Percentiles rank a stretch among this genome's conserved stretches.
These are phyloP conservation scores for Azolla pinnata DNA, from an alignment of 75 land plant genomes.

Conservation along the genomic window DNA sequence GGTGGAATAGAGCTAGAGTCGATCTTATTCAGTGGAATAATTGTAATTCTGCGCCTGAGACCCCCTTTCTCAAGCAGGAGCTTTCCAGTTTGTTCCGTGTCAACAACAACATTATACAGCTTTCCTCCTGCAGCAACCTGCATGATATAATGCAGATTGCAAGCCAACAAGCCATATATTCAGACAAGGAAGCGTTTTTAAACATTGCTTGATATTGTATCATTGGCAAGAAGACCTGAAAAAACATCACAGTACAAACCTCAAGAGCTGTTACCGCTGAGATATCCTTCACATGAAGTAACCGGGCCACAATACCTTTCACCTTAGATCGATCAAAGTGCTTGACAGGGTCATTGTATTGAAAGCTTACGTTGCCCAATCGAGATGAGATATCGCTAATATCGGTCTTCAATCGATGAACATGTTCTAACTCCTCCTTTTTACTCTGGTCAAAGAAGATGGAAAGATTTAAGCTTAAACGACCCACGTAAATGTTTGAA, in stretches of 20 bases:
- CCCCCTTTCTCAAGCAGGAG: conserved; percentile 83
- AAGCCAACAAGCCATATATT: neutral
- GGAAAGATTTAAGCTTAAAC: no score
- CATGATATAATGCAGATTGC: neutral
- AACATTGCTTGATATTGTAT: no score
- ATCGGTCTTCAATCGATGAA: conserved; percentile 70
- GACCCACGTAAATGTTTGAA: no score
- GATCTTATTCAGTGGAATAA: conserved; percentile 95
- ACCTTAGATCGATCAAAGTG: conserved; percentile 88
- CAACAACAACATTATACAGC: conserved; percentile 89
- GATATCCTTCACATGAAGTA: conserved; percentile 78
- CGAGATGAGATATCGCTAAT: conserved; percentile 54
- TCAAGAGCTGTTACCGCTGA: conserved; percentile 86
- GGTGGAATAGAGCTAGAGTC: conserved; percentile 42
- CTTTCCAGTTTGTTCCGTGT: conserved; percentile 90
- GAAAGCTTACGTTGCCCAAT: conserved; percentile 67
- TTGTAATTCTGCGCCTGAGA: conserved; percentile 76
- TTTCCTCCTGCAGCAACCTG: conserved; percentile 97
- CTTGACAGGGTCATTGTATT: conserved; percentile 62
- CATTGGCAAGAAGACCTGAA: no score
- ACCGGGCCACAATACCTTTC: conserved; percentile 95
- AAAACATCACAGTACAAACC: conserved; percentile 30
- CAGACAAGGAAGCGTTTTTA: no score
- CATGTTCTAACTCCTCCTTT: conserved; percentile 41
- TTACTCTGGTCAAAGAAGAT: conserved; percentile 45